Base-by-base conservation (phyloP, 352 stramenopile species). In the Pythium sp. region DNA sequence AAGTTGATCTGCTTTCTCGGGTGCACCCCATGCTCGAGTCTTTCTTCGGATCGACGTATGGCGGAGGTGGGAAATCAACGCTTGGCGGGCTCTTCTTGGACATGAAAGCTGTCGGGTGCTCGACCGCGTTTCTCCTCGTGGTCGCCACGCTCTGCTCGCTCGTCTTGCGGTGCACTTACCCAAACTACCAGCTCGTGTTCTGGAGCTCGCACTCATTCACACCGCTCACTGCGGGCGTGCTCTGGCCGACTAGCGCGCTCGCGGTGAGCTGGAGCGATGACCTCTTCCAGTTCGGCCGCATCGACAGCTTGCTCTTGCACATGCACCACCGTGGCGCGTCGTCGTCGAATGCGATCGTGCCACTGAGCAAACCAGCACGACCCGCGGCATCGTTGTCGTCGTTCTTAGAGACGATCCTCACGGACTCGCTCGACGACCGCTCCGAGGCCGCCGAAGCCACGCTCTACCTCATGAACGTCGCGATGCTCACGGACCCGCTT, bases 391-490 rank as follows among this genome's bases (percentile, higher is more conserved):
- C 20, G 14, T 22, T 34, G 22, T 14, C 58, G 2, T 57, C 65
- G 2, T 11, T 73, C 47, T 30, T 38, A 1, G 70, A 61, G 12
- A 62, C 56, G 4, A 56, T 46, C 7, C 36, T 43, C 36, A 36
- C 38, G 18, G 41, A 64, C n/a, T 43, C 51, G 63, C 55, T 61
- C n/a, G 64, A 6, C 65, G 62, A 69, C 67, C 69, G 47, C 24
- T 58, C 30, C 1, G 34, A 62, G 7, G 15, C n/a, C 12, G 26
- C 55, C 12, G 32, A 62, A 18, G 22, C 53, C 1, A 62, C 72
- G 20, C 51, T 77, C 12, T 69, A 69, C n/a, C 62, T 81, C n/a
- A 70, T 72, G 51, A 78, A 78, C 41, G 63, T 76, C 53, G 67
- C 64, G 58, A 59, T 70, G 15, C 67, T 81, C 65, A 72, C 69